Evolutionary conservation across 208 protist genomes (phyloP).

Genomic region (Hexamita inflata): DNA sequence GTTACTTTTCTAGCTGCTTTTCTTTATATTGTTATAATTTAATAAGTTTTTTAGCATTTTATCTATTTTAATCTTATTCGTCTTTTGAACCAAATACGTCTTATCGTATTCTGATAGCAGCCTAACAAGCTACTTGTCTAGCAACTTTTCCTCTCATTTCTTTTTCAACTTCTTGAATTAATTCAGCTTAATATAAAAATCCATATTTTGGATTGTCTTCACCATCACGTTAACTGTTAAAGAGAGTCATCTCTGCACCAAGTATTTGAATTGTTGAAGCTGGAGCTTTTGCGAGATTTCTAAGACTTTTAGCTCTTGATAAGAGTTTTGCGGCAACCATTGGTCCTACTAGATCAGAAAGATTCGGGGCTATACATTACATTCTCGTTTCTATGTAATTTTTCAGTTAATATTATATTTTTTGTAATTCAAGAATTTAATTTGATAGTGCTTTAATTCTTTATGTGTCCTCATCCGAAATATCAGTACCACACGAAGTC

Average conservation of each 20-base stretch:
- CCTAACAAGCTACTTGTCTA: not conserved
- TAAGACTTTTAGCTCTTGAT: slow-evolving; percentile 60
- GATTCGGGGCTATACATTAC: slow-evolving; percentile 74
- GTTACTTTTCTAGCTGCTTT: too few relatives aligned
- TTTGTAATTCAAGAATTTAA: slow-evolving; percentile 68
- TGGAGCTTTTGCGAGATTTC: slow-evolving; percentile 92
- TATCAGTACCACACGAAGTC: slow-evolving; percentile 60
- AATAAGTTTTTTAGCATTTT: too few relatives aligned
- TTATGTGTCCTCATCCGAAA: slow-evolving; percentile 72
- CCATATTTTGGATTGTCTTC: slow-evolving; percentile 98
- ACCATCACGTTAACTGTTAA: slow-evolving; percentile 55
- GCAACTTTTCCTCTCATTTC: slow-evolving; percentile 26
- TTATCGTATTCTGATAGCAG: too few relatives aligned
- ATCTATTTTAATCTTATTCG: too few relatives aligned
- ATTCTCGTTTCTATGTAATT: slow-evolving; percentile 88
- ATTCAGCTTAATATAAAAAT: slow-evolving; percentile 89
- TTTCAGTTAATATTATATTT: slow-evolving; percentile 67
- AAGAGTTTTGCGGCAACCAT: slow-evolving; percentile 76
- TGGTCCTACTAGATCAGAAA: slow-evolving; percentile 88
- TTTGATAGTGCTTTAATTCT: slow-evolving; percentile 78
- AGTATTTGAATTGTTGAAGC: slow-evolving; percentile 99
- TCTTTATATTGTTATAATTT: too few relatives aligned
- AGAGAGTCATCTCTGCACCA: slow-evolving; percentile 98
- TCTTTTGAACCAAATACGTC: too few relatives aligned
- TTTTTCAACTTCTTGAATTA: slow-evolving; percentile 72